Conservation (phyloP, 2,329 filamentous ascomycete genomes). For the Acephala macrosclerotiorum region DNA sequence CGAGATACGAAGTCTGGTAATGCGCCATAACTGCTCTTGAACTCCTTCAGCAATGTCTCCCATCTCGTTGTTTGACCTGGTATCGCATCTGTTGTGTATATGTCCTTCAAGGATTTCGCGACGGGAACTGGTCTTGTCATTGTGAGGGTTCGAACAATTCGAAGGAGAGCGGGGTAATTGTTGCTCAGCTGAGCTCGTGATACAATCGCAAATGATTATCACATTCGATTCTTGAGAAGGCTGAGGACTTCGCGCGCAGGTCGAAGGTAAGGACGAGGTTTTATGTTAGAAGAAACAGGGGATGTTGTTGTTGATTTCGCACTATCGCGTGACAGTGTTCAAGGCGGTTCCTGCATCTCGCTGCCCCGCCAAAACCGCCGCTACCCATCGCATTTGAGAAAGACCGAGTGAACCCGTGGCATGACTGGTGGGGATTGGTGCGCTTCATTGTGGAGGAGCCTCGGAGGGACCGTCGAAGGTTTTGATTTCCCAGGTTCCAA, state of each 20-base stretch:
- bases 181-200: not conserved
- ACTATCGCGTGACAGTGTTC: constrained; percentile 15
- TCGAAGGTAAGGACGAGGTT: not conserved
- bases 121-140: constrained; percentile 74
- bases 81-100: constrained; percentile 81
- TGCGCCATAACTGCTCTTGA: constrained; percentile 73
- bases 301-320: constrained; percentile 3
- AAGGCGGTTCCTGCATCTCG: constrained; percentile 10
- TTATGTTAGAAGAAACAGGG: not conserved
- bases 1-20: constrained; percentile 83
- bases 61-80: constrained; percentile 75
- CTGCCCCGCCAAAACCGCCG: constrained; percentile 25
- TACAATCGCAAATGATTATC: not conserved
- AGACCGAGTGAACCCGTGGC: constrained; percentile 7
- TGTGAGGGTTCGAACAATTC: constrained; percentile 21
- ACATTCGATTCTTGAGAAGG: not conserved
- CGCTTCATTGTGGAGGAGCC: constrained; percentile 19
- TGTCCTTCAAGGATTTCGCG: constrained; percentile 76
- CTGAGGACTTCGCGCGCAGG: not conserved
- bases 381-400: constrained; percentile 12
- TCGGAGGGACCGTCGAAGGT: not conserved
- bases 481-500: not conserved
- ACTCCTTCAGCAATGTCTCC: constrained; percentile 74
- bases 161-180: constrained; percentile 26
- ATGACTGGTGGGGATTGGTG: constrained; percentile 22